Conservation (phyloP, 257 asterid genomes). For the Solanum medicagineum region DNA sequence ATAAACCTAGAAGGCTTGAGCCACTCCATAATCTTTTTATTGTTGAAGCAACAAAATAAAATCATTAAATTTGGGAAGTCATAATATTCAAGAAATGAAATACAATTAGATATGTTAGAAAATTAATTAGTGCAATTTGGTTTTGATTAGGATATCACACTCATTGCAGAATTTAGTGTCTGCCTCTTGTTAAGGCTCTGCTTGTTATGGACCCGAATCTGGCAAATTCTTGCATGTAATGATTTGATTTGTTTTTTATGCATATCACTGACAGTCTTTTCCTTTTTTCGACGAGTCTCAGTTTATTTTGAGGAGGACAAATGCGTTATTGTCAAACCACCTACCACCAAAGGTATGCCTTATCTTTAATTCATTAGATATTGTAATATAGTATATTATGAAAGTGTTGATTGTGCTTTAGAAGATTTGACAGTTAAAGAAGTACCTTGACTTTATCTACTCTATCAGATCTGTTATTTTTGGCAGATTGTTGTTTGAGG, state of each 20-base stretch:
- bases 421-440: not conserved
- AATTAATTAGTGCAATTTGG: not conserved
- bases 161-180: not conserved
- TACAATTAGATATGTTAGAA: not conserved
- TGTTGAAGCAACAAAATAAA: not conserved
- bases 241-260: not conserved
- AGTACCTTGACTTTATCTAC: not conserved
- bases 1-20: not conserved
- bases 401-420: not conserved
- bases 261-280: constrained; percentile 7
- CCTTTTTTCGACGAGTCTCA: constrained; percentile 20
- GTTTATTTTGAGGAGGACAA: constrained; percentile 97
- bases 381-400: not conserved
- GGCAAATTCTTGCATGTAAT: not conserved
- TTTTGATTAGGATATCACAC: not conserved
- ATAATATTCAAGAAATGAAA: not conserved
- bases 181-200: not conserved
- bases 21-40: not conserved
- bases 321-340: constrained; percentile 87
- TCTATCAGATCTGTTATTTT: not conserved
- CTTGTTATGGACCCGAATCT: not conserved
- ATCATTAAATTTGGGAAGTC: not conserved
- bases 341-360: constrained; percentile 87
- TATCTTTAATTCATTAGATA: not conserved
- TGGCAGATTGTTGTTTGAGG: not conserved